A percentile compares a stretch with the other conserved stretches of the same genome.
phyloP scores from a whole-genome alignment of 2,329 filamentous ascomycete species.

The Arthrobotrys iridis region DNA sequence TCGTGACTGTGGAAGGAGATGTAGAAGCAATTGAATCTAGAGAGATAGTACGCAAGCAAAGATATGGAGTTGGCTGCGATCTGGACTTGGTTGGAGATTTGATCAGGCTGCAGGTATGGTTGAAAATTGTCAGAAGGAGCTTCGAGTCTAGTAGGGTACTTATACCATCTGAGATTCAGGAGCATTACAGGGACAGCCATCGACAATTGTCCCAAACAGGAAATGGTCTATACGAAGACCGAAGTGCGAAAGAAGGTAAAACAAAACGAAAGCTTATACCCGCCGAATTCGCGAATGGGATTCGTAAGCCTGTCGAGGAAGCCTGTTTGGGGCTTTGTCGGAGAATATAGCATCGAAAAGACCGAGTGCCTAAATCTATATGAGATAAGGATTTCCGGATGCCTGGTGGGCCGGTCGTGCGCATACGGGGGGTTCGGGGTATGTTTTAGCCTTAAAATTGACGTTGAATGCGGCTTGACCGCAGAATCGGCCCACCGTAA shows the following conservation, averaged over 20 bases:
- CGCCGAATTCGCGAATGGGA: constrained; percentile 5
- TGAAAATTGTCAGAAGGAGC: background rate
- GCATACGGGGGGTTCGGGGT: background rate
- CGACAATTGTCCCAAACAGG: constrained; percentile 20
- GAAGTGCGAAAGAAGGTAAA: constrained; percentile 22
- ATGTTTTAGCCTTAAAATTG: constrained; percentile 20
- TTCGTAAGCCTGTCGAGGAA: constrained; percentile 32
- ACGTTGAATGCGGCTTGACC: constrained; percentile 22
- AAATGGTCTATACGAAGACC: constrained; percentile 37
- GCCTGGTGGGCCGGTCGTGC: background rate
- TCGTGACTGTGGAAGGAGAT: no score
- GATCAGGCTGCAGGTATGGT: no score
- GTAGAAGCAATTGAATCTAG: no score
- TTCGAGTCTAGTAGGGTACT: background rate
- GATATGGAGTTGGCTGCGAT: no score
- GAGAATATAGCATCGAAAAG: constrained; percentile 9
- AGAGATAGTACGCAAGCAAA: no score
- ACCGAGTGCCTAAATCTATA: background rate
- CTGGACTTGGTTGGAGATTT: no score
- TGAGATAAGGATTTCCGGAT: background rate
- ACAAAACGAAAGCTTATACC: constrained; percentile 14
- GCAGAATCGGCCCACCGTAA: background rate
- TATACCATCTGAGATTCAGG: constrained; percentile 15
- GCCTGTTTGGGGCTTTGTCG: background rate
- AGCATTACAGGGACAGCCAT: background rate